Conservation (phyloP, 2,329 filamentous ascomycete genomes). For the Byssothecium circinans region DNA sequence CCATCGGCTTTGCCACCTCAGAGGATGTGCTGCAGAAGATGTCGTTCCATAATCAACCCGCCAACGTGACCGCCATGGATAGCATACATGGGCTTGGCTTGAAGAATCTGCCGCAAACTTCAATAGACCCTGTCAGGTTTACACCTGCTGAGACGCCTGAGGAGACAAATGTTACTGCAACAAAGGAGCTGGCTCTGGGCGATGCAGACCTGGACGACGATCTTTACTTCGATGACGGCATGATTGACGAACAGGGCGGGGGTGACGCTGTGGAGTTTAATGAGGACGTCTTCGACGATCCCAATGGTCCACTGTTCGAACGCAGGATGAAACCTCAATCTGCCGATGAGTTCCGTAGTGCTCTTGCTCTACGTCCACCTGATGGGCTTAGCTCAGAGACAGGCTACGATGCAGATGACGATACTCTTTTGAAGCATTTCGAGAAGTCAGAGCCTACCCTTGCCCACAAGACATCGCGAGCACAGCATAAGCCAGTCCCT, state of each 20-base stretch:
- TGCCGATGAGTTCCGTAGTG: slow-evolving; percentile 15
- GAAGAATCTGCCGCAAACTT: slow-evolving; percentile 14
- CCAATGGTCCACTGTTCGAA: slow-evolving; percentile 50
- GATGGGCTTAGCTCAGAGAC: slow-evolving; percentile 23
- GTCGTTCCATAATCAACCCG: slow-evolving; percentile 11
- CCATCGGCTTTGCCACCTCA: slow-evolving; percentile 39
- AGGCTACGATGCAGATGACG: slow-evolving; percentile 39
- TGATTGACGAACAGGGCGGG: slow-evolving; percentile 56
- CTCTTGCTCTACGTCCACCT: slow-evolving; percentile 20
- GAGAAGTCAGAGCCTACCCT: slow-evolving; percentile 50
- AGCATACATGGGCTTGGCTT: slow-evolving; percentile 22
- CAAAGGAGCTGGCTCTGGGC: slow-evolving; percentile 11
- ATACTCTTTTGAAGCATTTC: slow-evolving; percentile 27
- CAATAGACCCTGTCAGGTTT: slow-evolving; percentile 8
- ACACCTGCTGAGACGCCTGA: slow-evolving; percentile 14
- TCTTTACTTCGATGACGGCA: slow-evolving; percentile 69
- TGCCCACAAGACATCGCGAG: slow-evolving; percentile 51
- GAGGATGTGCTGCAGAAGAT: slow-evolving; percentile 26
- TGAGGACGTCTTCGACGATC: slow-evolving; percentile 71
- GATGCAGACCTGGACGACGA: slow-evolving; percentile 51
- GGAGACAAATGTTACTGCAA: slow-evolving; percentile 1
- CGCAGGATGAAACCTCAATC: slow-evolving; percentile 43
- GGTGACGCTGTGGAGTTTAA: slow-evolving; percentile 64
- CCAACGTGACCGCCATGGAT: slow-evolving; percentile 9
- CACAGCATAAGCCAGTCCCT: slow-evolving; percentile 34